Base-by-base conservation (phyloP, 2,329 filamentous ascomycete species). In the Sporothrix variecibatus region DNA sequence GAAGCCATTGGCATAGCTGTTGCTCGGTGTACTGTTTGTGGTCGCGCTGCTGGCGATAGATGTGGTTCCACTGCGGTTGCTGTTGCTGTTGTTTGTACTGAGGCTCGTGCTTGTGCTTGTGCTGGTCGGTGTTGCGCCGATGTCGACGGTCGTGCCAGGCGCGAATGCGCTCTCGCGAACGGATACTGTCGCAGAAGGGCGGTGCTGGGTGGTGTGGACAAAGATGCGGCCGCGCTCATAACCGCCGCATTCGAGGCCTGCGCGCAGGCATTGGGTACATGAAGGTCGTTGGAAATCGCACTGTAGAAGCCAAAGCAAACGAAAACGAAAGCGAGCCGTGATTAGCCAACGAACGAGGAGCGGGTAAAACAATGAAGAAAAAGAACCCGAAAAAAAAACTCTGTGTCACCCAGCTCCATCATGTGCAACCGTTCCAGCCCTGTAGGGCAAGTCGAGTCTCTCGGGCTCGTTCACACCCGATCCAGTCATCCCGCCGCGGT, bases 181-280 rank as follows among this genome's bases (percentile, higher is more conserved):
- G 20, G 75, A 73, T 20, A 71, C 46, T 23, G 51, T 34, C 11
- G 43, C 20, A 1, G 73, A 73, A 12, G 43, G 73, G n/a, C 46
- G 43, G 3, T 65, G 51, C 60, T 75, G 74, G 4, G 75, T 78
- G 26, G 76, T 73, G 71, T 78, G 75, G 28, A 77, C 74, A 71
- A 78, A 78, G 53, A 78, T 78, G 64, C 76, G 78, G 23, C 74
- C 74, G 43, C 78, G 76, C 49, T 78, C 78, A 51, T 78, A 78
- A 15, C 77, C 78, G 60, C 77, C 77, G 46, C 76, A 78, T 23
- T 76, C 70, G n/a, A 77, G 26, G 65, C 75, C 74, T 17, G 75
- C 75, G n/a, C 76, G 76, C 17, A 68, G 69, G 64, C 78, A 78
- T 51, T 78, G 78, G n/a, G 73, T 70, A 23, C 78, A 78, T 11